A percentile compares a stretch with the other conserved stretches of the same genome.
Evolutionary conservation across 2,329 filamentous ascomycete species (phyloP).

Genomic region (Stemphylium lycopersici): DNA sequence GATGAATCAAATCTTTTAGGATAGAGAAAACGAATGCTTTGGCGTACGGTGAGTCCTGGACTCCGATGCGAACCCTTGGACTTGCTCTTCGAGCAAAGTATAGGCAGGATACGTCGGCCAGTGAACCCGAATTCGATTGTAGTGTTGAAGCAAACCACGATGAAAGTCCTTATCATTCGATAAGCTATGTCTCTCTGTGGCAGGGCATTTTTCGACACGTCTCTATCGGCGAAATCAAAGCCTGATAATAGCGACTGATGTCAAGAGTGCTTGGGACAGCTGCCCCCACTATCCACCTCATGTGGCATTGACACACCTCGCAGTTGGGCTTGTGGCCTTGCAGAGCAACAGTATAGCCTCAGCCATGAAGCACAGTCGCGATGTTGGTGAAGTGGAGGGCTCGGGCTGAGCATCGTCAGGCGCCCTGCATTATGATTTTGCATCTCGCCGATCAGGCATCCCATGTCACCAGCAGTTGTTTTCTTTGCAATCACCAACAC

Average conservation of each 20-base stretch:
- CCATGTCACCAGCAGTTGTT: background rate
- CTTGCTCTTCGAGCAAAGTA: no score
- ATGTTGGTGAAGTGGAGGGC: background rate
- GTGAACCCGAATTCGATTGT: background rate
- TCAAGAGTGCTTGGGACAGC: background rate
- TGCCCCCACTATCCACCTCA: background rate
- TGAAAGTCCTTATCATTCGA: background rate
- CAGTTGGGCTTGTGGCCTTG: background rate
- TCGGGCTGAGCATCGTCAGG: constrained; percentile 7
- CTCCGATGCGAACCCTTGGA: no score
- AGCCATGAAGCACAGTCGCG: background rate
- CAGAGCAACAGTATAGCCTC: background rate
- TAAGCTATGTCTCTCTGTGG: background rate
- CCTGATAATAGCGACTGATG: background rate
- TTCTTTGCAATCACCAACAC: background rate
- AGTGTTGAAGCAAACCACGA: background rate
- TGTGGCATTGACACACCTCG: background rate
- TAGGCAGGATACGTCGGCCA: no score
- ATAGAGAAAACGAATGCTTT: no score
- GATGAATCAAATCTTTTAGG: background rate
- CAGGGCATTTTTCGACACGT: background rate
- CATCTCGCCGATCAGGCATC: background rate
- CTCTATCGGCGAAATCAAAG: background rate
- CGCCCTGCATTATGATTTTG: background rate
- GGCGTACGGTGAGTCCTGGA: no score